Conservation (phyloP, 768 basidiomycete species). For the Boletus subcaerulescens region DNA sequence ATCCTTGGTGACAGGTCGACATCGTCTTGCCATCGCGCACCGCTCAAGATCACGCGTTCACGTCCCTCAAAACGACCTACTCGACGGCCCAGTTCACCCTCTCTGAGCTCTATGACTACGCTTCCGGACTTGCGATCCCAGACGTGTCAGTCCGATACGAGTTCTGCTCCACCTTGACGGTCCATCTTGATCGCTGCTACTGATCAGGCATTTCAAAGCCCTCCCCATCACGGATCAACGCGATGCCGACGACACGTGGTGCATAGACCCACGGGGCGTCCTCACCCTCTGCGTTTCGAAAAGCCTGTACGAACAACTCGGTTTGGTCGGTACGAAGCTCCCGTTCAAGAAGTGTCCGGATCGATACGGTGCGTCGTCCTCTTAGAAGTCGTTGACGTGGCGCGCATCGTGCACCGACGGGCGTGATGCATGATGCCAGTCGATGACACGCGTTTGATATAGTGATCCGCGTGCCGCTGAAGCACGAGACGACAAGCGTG, state of each 20-base stretch:
- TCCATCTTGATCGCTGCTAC: not conserved
- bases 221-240: constrained; percentile 24
- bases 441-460: not conserved
- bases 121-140: constrained; percentile 21
- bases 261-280: constrained; percentile 59
- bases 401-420: too few species aligned
- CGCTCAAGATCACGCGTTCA: constrained; percentile 39
- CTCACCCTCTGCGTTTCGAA: constrained; percentile 56
- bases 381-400: too few species aligned
- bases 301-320: constrained; percentile 57
- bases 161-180: not conserved
- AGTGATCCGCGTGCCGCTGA: constrained; percentile 51
- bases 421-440: too few species aligned
- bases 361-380: constrained; percentile 42
- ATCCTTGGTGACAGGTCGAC: constrained; percentile 49
- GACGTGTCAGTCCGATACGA: constrained; percentile 9
- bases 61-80: constrained; percentile 43
- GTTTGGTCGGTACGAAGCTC: constrained; percentile 53
- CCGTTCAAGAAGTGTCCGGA: constrained; percentile 51
- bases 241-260: constrained; percentile 59
- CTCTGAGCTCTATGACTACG: constrained; percentile 41
- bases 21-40: constrained; percentile 52
- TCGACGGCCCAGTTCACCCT: constrained; percentile 43
- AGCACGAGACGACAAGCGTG: constrained; percentile 37
- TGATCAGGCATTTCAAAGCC: constrained; percentile 37